Base-by-base conservation (phyloP, 805 yeast species). In the Clavispora vitiphila region DNA sequence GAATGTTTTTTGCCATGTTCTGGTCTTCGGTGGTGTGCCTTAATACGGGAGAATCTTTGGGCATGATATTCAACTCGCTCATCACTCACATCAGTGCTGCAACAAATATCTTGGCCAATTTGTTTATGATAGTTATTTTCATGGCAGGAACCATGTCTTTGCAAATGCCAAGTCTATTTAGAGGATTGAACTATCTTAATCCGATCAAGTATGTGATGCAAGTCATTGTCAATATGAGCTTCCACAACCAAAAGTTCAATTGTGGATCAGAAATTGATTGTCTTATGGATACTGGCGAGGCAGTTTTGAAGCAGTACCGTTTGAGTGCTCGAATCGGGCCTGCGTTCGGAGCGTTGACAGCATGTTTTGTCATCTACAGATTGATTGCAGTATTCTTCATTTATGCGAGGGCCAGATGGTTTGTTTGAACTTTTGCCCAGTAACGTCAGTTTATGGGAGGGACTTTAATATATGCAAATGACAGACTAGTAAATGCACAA, bases 101-200 rank as follows among this genome's bases (percentile, higher is more conserved):
- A 0, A 80, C 86, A 14, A 86, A 84, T 56, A 62, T 85, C 3
- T 78, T 88, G 26, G 76, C 90, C 0, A 72, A 80, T 8, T 57
- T 84, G 22, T 64, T 85, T 39, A 77, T 87, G 2, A 64, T 86
- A 38, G 93, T 91, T 5, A 77, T 84, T 5, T 78, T 84, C 50
- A 84, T 88, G 93, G 85, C 87, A 1, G 96, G 96, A 3, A 67
- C 89, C 9, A 72, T 88, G 80, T 83, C 96, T 0, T 65, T 86
- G 52, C 70, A 81, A n/a, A 77, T 87, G 83, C 84, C 83, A 20
- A 64, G 62, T 2, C 79, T 88, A 37, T 70, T 87, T 55, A 71
- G 71, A 47, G 95, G 81, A 0, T 62, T 85, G 56, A 87, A 86
- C 60, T 88, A 80, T 61, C 51, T 84, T n/a, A 82, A 82, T 39